These are phyloP conservation scores for Epichloe scottii DNA, from an alignment of 2,329 filamentous ascomycete species.

Conservation along the genomic window DNA sequence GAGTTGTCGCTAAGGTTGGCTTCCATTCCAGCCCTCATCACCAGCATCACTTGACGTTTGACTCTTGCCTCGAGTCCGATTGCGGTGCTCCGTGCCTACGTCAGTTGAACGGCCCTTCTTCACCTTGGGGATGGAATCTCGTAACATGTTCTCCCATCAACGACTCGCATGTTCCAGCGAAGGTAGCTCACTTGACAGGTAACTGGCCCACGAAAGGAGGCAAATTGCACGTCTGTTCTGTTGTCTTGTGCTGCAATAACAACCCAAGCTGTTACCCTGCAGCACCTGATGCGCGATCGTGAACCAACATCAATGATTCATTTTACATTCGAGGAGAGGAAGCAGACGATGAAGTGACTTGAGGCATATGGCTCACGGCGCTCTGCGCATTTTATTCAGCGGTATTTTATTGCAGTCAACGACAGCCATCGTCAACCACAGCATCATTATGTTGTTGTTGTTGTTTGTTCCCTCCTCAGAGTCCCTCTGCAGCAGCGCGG, in stretches of 20 bases:
- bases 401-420: too few relatives aligned
- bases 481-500: too few relatives aligned
- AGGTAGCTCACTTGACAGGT: too few relatives aligned
- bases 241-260: background rate
- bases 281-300: background rate
- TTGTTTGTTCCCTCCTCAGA: too few relatives aligned
- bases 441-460: too few relatives aligned
- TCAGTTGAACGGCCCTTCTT: background rate
- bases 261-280: background rate
- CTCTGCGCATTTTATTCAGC: too few relatives aligned
- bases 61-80: background rate
- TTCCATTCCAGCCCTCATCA: conserved; percentile 1
- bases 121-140: background rate
- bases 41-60: background rate
- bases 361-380: background rate
- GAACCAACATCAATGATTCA: background rate
- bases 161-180: background rate
- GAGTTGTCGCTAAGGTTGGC: background rate
- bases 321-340: background rate
- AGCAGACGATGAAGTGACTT: background rate
- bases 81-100: background rate
- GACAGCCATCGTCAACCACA: too few relatives aligned
- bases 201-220: too few relatives aligned
- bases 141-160: background rate
- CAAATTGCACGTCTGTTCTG: background rate